Evolutionary conservation across 1,139 yeast genomes (phyloP), one percentile per base, ranked within the genome.

Genomic region (Blastobotrys indianensis): DNA sequence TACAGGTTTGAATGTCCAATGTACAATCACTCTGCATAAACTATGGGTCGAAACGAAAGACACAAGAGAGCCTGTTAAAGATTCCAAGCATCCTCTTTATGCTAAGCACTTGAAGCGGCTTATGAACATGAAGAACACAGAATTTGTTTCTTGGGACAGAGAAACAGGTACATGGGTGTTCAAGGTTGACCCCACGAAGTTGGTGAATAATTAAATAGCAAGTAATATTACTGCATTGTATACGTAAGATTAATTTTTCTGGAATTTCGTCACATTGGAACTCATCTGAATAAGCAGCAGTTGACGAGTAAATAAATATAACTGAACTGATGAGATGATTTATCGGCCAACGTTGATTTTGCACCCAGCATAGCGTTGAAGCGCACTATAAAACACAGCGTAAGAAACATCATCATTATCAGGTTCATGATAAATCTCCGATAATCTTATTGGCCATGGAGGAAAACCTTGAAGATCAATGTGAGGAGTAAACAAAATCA

Each of bases 401-500:
- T 92, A 92, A 36, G 79, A 75, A 41, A 88, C 95, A 49, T 78
- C 81, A 60, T 85, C 84, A 63, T 88, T 88, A 60, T 86, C 95
- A 7, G 85, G 83, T 59, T 86, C 92, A 85, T 94, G 85, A 67
- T 83, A 90, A 57, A 92, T 79, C 61, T 92, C 99, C 8, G 90
- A 77, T 48, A 94, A 75, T 51, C 98, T 75, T 37, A 88, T 79
- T 61, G 92, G 97, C 98, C 98, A 92, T 23, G 99, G 99, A 15
- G 98, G 97, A 64, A 82, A 94, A 30, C 95, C 97, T 64, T 88
- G 95, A 45, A 94, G 74, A 62, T 88, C 94, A 53, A 92, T 72
- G 13, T 72, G 72, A 8, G 97, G 95, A n/a, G 88, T 87, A 65
- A 92, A 92, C 47, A 85, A 69, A 37, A 94, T 72, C 45, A 92